Base-by-base conservation (phyloP, 352 stramenopile genomes). In the Globisporangium rhizosaccharum region DNA sequence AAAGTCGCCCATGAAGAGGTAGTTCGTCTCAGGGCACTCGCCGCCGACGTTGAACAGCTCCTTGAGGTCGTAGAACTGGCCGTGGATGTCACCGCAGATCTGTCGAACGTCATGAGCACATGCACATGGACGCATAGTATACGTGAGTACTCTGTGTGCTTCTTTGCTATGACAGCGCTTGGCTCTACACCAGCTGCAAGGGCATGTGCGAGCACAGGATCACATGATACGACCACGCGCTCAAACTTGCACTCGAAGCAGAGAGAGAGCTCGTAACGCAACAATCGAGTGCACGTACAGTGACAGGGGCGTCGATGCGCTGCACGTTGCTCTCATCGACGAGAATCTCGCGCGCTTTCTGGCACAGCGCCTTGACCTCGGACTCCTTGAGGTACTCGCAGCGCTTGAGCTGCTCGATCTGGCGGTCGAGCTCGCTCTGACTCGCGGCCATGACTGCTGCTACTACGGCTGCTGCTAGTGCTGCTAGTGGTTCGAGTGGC, bases 1-100 rank as follows among this genome's bases (percentile, higher is more conserved):
- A 75, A 99, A 99, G 73, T 99, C 98, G 25, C 98, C 98, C 70
- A 99, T 94, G 73, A 99, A 99, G 7, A 99, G 76, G 76, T 99
- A 99, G 74, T 99, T 99, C 61, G 97, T 99, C 68, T 99, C 95
- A 1, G 97, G 97, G 62, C 93, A 98, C 62, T 99, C 94, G 45
- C 97, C 97, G 25, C 97, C 97, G 14, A 99, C 95, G 60, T 98
- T 98, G 79, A 99, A 99, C 33, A 97, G 73, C 72, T 98, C 97
- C 64, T 99, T 96, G 0, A 99, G 78, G 73, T 99, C 97, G 72
- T 99, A 99, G 71, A 99, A 99, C 82, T 99, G 97, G 25, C 97
- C 97, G 72, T 99, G 97, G 62, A 99, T 99, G 68, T 99, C 97
- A 52, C 97, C 97, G 67, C 96, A 99, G 59, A 99, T 99, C 94